Evolutionary conservation across 768 basidiomycete species (phyloP).

Genomic region (Panaeolus papilionaceus): DNA sequence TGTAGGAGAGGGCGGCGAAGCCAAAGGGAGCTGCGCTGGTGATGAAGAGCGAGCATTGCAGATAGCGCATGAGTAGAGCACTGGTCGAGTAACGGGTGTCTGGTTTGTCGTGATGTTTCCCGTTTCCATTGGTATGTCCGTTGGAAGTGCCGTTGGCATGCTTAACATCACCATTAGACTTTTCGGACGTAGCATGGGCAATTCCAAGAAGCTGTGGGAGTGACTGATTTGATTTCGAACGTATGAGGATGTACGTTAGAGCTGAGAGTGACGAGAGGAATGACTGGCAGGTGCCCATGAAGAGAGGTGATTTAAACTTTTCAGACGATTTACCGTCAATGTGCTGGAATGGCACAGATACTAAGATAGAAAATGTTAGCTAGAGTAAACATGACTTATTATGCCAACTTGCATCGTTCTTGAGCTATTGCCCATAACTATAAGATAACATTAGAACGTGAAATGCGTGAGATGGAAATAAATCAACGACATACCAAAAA

Average conservation of each 20-base stretch:
- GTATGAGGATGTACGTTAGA: slow-evolving; percentile 73
- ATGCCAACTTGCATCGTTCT: slow-evolving; percentile 74
- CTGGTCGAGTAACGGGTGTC: slow-evolving; percentile 44
- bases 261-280: slow-evolving; percentile 78
- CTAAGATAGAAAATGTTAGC: slow-evolving; percentile 39
- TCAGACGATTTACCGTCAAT: slow-evolving; percentile 65
- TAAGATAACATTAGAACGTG: slow-evolving; percentile 13
- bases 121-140: slow-evolving; percentile 35
- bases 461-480: background rate
- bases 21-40: slow-evolving; percentile 95
- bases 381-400: slow-evolving; percentile 11
- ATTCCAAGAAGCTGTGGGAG: slow-evolving; percentile 69
- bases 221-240: slow-evolving; percentile 59
- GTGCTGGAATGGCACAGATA: slow-evolving; percentile 84
- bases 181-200: slow-evolving; percentile 36
- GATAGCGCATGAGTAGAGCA: slow-evolving; percentile 71
- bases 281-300: slow-evolving; percentile 88
- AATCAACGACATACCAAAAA: slow-evolving; percentile 69
- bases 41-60: slow-evolving; percentile 88
- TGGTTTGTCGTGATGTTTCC: slow-evolving; percentile 37
- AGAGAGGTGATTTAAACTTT: slow-evolving; percentile 86
- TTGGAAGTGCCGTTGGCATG: slow-evolving; percentile 36
- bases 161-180: slow-evolving; percentile 19
- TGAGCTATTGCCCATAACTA: slow-evolving; percentile 94
- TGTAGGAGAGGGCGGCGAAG: slow-evolving; percentile 92